Base-by-base conservation (phyloP, 2,329 filamentous ascomycete genomes). In the Colletotrichum gloeosporioides region DNA sequence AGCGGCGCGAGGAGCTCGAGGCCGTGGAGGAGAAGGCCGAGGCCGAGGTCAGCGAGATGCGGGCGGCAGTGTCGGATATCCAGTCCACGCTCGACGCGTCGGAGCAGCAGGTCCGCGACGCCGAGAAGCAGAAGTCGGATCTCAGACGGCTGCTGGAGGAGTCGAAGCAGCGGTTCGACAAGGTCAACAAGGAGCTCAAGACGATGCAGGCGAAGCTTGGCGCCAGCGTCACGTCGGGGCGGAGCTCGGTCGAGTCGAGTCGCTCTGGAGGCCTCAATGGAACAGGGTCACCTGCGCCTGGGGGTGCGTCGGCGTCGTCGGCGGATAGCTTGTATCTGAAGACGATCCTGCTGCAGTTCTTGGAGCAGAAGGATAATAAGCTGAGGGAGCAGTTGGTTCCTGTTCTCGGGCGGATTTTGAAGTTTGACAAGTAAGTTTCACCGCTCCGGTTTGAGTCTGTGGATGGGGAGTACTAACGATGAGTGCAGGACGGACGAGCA, bases 21-120 rank as follows among this genome's bases (percentile, higher is more conserved):
- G 88, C 90, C 13, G 88, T 91, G 18, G 91, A 94, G 55, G 90
- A 93, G 77, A 92, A 92, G 78, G 92, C 95, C 0, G 90, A 89
- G 4, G 92, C 93, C 59, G 96, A 99, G 83, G 89, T 94, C 2
- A 89, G 90, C 6, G 96, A 98, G 79, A 91, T 96, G 80, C 93
- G 94, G 34, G 87, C 91, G 8, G 95, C 96, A 0, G 95, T 98
- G 87, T 89, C 92, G 8, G 93, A 95, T 79, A 89, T 99, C 36
- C 92, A 95, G 3, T 90, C 95, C 75, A 93, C 96, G 0, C 89
- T 99, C 2, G 96, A 99, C 79, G 95, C 95, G 64, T 96, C 94
- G 44, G 97, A 99, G 85, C 93, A 91, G 82, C 95, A 98, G 84
- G 92, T 95, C 1, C 91, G 93, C 34, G 94, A 97, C n/a, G 89